Base-by-base conservation (phyloP, 2,329 filamentous ascomycete genomes). In the Talaromyces amestolkiae region DNA sequence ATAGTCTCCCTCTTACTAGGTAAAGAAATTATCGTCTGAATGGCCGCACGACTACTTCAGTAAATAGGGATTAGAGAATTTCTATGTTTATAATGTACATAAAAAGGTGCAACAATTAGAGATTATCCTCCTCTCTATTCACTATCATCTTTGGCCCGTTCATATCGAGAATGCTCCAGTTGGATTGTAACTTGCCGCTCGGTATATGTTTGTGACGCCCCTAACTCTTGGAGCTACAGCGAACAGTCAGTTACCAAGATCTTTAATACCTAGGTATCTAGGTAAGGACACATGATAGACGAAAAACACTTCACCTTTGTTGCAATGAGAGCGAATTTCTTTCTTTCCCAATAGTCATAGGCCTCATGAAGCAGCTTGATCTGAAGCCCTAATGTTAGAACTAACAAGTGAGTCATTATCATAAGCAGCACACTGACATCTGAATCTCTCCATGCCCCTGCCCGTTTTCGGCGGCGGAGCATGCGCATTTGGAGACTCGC, bases 401-500 rank as follows among this genome's bases (percentile, higher is more conserved):
- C 43, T 9, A 22, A 45, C 3, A n/a, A 45, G 22, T 45, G 43
- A 45, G n/a, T 45, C 10, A 22, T 43, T 3, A 22, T 3, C n/a
- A 10, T 10, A 45, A 11, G n/a, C n/a, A 22, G 43, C n/a, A 22
- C 8, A 45, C n/a, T 11, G 19, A 45, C 43, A 13, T 45, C 49
- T 53, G 22, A 33, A 31, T 53, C 31, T 17, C 17, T 33, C 49
- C 49, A 53, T 53, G 49, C 17, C 24, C 24, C 24, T 15, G 31
- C 31, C 49, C 17, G 31, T 33, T 53, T 53, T 15, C 49, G 49
- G 15, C 49, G 24, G 13, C 49, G 22, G 15, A 53, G 49, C 49
- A 53, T 53, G 24, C 49, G 49, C 49, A 53, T 53, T 24, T 53
- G 49, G 9, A 53, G 31, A 33, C 49, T 53, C 49, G 49, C 49